Conservation (phyloP, 495 filamentous ascomycete genomes). For the Darksidea phi region DNA sequence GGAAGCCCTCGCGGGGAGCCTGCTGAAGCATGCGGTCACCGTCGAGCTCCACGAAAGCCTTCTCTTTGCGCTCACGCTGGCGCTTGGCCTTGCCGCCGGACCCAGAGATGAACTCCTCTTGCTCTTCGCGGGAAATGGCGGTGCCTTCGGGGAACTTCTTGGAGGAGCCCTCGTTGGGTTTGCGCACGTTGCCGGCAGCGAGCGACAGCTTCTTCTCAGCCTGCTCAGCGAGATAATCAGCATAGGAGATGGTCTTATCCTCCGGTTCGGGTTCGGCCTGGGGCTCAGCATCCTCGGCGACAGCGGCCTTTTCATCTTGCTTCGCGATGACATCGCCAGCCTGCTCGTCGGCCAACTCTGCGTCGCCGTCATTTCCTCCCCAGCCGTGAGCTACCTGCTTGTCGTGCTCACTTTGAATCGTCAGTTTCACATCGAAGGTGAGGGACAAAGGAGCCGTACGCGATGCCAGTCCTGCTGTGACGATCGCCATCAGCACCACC, state of each 20-base stretch:
- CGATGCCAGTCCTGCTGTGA: conserved; percentile 70
- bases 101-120: conserved; percentile 74
- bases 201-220: conserved; percentile 79
- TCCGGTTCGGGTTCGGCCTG: conserved; percentile 61
- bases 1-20: conserved; percentile 47
- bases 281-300: conserved; percentile 42
- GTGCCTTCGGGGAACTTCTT: conserved; percentile 92
- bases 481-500: conserved; percentile 60
- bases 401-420: conserved; percentile 67
- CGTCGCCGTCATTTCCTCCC: conserved; percentile 76
- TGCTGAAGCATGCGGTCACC: conserved; percentile 62
- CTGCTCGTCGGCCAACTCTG: conserved; percentile 83
- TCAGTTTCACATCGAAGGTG: conserved; percentile 15
- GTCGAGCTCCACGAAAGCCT: conserved; percentile 85
- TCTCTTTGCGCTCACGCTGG: conserved; percentile 87
- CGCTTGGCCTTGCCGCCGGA: conserved; percentile 77
- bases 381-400: conserved; percentile 92
- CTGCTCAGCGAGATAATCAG: conserved; percentile 82
- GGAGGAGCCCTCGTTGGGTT: conserved; percentile 86
- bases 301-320: conserved; percentile 66
- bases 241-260: conserved; percentile 84
- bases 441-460: conserved; percentile 52
- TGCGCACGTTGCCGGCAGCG: conserved; percentile 62
- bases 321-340: conserved; percentile 83
- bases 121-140: conserved; percentile 68